A percentile compares a stretch with the other conserved stretches of the same genome.
phyloP scores from a whole-genome alignment of 768 basidiomycete genomes.

The Termitomyces sp. region DNA sequence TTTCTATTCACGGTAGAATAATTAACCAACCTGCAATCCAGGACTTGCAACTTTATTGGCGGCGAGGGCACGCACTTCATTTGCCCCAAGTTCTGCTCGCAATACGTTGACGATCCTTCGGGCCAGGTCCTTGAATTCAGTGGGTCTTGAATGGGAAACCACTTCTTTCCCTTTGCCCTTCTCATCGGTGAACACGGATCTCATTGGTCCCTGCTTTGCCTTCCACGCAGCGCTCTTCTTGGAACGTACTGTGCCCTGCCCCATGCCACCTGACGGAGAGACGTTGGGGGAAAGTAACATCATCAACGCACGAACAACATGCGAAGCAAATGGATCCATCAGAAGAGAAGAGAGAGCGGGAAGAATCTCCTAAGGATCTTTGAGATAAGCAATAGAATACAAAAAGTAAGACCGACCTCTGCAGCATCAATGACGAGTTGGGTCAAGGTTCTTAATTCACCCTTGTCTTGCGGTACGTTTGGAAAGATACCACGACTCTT shows the following conservation, averaged over 20 bases:
- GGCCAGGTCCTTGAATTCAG: conserved; percentile 43
- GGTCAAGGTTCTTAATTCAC: conserved; percentile 64
- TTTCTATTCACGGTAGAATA: conserved; percentile 7
- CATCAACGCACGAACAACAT: conserved; percentile 79
- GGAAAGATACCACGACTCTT: conserved; percentile 56
- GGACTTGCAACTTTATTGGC: conserved; percentile 76
- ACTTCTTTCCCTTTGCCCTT: conserved; percentile 31
- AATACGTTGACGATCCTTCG: conserved; percentile 45
- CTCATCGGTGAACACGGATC: conserved; percentile 60
- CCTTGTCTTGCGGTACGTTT: conserved; percentile 41
- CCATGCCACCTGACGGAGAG: conserved; percentile 29
- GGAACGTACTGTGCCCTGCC: conserved; percentile 55
- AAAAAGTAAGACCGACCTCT: conserved; percentile 40
- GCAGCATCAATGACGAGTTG: conserved; percentile 59
- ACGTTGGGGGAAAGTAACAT: conserved; percentile 66
- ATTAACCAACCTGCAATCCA: conserved; percentile 52
- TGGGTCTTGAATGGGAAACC: conserved; percentile 27
- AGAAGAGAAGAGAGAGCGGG: conserved; percentile 59
- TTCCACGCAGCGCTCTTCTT: conserved; percentile 85
- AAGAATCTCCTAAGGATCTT: conserved; percentile 55
- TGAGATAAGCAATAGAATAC: not conserved
- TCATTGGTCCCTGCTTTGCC: conserved; percentile 73
- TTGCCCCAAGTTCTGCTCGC: conserved; percentile 48
- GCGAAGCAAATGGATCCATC: conserved; percentile 87
- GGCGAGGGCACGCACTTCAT: conserved; percentile 75